phyloP scores from a whole-genome alignment of 2,329 filamentous ascomycete species.

The Fusarium nanum region DNA sequence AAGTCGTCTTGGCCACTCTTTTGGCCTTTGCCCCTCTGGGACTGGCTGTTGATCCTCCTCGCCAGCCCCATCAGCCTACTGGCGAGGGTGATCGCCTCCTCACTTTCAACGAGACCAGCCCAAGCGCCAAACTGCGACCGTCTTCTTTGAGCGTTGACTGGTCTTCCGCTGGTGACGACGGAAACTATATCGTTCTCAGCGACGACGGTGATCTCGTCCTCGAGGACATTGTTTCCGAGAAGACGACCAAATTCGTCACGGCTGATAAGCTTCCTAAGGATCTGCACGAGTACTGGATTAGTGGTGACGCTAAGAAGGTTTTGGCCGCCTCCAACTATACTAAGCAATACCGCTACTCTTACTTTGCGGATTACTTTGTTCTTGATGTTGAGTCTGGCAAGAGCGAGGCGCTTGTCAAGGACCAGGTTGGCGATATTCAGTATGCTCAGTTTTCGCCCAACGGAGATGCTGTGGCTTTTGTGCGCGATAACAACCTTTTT shows the following conservation, averaged over 20 bases:
- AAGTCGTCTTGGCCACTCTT: conserved; percentile 26
- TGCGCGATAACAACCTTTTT: conserved; percentile 74
- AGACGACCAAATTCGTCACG: conserved; percentile 67
- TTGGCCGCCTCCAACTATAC: conserved; percentile 74
- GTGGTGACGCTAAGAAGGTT: conserved; percentile 67
- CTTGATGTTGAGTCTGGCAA: conserved; percentile 69
- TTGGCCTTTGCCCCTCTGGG: conserved; percentile 36
- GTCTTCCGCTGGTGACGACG: conserved; percentile 69
- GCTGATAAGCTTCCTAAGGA: conserved; percentile 67
- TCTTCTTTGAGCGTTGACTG: conserved; percentile 64
- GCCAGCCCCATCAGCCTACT: conserved; percentile 65
- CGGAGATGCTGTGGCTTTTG: conserved; percentile 72
- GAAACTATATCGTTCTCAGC: conserved; percentile 67
- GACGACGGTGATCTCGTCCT: conserved; percentile 66
- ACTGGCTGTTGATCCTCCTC: conserved; percentile 60
- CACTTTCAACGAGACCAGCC: conserved; percentile 70
- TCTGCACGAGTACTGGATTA: conserved; percentile 70
- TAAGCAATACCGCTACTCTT: conserved; percentile 76
- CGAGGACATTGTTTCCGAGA: conserved; percentile 69
- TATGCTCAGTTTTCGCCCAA: conserved; percentile 71
- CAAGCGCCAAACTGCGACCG: conserved; percentile 58
- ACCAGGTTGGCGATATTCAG: conserved; percentile 73
- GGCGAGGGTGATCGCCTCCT: conserved; percentile 68
- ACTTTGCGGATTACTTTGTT: conserved; percentile 74
- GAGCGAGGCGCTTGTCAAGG: conserved; percentile 65